These are phyloP conservation scores for Tetratostichococcus sp. DNA, from an alignment of 139 green algal species.

Conservation along the genomic window DNA sequence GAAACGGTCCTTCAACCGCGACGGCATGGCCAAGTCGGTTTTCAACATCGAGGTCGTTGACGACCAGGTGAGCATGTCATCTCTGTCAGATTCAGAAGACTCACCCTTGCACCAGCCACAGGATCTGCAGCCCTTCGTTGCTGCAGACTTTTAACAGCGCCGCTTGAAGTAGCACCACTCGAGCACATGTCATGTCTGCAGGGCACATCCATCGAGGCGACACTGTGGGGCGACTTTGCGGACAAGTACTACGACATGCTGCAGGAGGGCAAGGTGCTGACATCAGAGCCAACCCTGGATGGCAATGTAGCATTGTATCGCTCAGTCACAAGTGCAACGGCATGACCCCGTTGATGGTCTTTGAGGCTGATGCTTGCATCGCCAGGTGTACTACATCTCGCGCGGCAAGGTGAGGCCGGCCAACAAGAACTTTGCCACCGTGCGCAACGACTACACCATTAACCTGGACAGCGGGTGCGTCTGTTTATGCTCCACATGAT, in stretches of 20 bases:
- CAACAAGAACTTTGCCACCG: constrained; percentile 68
- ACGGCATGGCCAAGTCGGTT: constrained; percentile 15
- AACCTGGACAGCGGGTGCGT: constrained; percentile 52
- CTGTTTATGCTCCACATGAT: too few species aligned
- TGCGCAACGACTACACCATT: constrained; percentile 77
- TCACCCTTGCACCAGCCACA: too few species aligned
- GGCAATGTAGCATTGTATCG: too few species aligned
- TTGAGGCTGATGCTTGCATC: too few species aligned
- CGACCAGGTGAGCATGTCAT: constrained; percentile 55
- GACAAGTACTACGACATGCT: constrained; percentile 33
- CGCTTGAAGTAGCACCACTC: too few species aligned
- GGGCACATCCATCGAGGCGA: constrained; percentile 67
- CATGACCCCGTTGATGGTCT: neutral
- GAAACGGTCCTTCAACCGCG: constrained; percentile 27
- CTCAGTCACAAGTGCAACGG: too few species aligned
- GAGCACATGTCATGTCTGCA: too few species aligned
- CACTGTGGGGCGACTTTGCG: constrained; percentile 70
- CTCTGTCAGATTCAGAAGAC: too few species aligned
- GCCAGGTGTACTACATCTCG: constrained; percentile 55
- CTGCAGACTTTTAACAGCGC: too few species aligned
- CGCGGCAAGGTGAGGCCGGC: constrained; percentile 56
- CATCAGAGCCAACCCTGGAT: too few species aligned
- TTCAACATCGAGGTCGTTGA: constrained; percentile 69
- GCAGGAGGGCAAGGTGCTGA: constrained; percentile 37
- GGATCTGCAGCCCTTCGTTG: too few species aligned